phyloP scores from a whole-genome alignment of 495 filamentous ascomycete species.

The Aspergillus homomorphus region DNA sequence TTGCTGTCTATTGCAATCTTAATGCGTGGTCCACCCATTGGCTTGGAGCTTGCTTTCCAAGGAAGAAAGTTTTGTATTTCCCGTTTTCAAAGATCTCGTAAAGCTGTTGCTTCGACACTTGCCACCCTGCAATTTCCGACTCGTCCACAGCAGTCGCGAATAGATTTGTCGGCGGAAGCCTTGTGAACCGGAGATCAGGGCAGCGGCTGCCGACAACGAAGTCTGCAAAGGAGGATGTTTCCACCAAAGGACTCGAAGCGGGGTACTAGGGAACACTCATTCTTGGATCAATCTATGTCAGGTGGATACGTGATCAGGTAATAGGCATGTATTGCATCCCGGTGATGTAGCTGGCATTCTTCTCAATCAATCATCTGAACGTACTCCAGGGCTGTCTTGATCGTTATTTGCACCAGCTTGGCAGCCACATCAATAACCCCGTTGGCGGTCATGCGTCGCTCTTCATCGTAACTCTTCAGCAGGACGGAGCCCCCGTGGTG shows the following conservation, averaged over 20 bases:
- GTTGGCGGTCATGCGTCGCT: slow-evolving; percentile 4
- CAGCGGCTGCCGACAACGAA: slow-evolving; percentile 9
- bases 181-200: slow-evolving; percentile 3
- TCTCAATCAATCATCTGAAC: slow-evolving; percentile 10
- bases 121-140: neutral
- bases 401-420: slow-evolving; percentile 5
- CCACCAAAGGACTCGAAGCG: neutral
- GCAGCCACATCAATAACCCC: slow-evolving; percentile 8
- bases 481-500: neutral
- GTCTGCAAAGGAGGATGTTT: neutral
- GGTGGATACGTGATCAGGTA: neutral
- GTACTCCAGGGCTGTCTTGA: slow-evolving; percentile 9
- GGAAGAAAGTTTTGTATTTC: slow-evolving; percentile 3
- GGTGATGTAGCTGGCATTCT: slow-evolving; percentile 11
- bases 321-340: neutral
- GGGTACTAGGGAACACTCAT: slow-evolving; percentile 9
- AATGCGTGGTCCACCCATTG: neutral
- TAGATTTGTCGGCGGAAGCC: neutral
- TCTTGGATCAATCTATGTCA: neutral
- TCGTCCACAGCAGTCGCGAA: neutral
- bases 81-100: slow-evolving; percentile 2
- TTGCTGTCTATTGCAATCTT: neutral
- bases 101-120: neutral
- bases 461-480: slow-evolving; percentile 6
- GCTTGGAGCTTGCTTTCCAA: neutral